Evolutionary conservation across 2,329 filamentous ascomycete species (phyloP), one percentile per base, ranked within the genome.

Genomic region (Magnaporthiopsis poae): DNA sequence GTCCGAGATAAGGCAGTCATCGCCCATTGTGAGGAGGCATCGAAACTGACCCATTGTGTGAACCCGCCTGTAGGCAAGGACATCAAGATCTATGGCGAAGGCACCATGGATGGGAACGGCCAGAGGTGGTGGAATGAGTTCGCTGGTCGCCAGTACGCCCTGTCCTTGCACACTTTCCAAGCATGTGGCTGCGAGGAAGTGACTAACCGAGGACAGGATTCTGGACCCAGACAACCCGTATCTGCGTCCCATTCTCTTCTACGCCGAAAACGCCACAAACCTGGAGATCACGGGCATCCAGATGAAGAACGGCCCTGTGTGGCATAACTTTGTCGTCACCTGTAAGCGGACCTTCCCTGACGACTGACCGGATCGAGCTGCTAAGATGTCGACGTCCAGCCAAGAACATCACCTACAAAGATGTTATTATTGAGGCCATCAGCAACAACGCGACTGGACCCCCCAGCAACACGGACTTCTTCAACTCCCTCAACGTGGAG

Each of bases 241-340:
- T 70, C 80, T 84, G 39, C 81, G 85, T 0, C 86, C 86, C 8
- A 27, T 87, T 35, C 78, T 88, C 2, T 88, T 88, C 75, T 78
- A 86, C 56, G 85, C 84, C 0, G 83, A 87, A 72, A 87, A 87
- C 63, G 82, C 84, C 0, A 87, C 84, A 5, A 82, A 85, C 29
- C 73, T 88, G 2, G 79, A 79, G 3, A 79, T 88, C 5, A 80
- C 82, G 52, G 86, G 86, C 0, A 85, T 64, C 65, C 81, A 82
- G 21, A 80, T 87, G 70, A 81, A 86, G 68, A 83, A 86, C 72
- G 86, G 84, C 0, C 85, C 86, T 1, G 86, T 84, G 76, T 88
- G 86, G 85, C 86, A 82, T 2, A 88, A 85, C 71, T 88, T 87
- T 70, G 77, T 88, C 52, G 83, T 87, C 18, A 81, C 81, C 39